These are phyloP conservation scores for Haplosporangium sp. DNA, from an alignment of 371 early-diverging fungal species.

Conservation along the genomic window DNA sequence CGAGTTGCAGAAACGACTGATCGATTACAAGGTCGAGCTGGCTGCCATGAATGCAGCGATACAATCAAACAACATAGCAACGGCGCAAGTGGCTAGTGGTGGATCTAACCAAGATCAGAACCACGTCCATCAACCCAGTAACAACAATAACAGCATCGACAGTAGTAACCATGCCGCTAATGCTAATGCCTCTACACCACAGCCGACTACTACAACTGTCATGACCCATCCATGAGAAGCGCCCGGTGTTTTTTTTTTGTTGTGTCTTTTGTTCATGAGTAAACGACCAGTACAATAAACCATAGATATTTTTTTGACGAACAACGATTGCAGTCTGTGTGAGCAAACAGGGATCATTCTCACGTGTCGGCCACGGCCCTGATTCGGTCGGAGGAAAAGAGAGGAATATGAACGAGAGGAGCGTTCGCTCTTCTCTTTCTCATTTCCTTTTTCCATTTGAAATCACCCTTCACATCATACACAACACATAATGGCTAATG, in stretches of 20 bases:
- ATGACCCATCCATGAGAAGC: neutral
- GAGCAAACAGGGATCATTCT: too few species aligned
- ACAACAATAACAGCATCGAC: constrained; percentile 5
- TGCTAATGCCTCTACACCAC: constrained; percentile 11
- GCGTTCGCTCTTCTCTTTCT: constrained; percentile 1
- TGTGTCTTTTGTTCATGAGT: neutral
- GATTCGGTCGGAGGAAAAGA: constrained; percentile 32
- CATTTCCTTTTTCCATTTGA: constrained; percentile 1
- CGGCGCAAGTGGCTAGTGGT: constrained; percentile 5
- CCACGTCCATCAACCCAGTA: too few species aligned
- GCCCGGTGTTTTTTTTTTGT: neutral
- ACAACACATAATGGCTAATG: constrained; percentile 36
- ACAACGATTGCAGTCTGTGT: neutral
- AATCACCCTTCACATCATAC: constrained; percentile 2
- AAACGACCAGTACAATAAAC: neutral
- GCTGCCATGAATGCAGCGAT: constrained; percentile 36
- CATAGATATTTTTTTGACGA: constrained; percentile 1
- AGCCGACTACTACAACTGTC: constrained; percentile 36
- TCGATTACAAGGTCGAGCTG: constrained; percentile 46
- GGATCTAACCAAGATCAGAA: neutral
- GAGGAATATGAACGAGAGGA: too few species aligned
- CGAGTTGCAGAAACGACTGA: constrained; percentile 39
- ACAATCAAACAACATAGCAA: constrained; percentile 25
- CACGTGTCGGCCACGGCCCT: constrained; percentile 37
- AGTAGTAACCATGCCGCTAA: neutral